A percentile compares a stretch with the other conserved stretches of the same genome.
These are phyloP conservation scores for Vitis amurensis DNA, from an alignment of 164 flowering plant species.

Conservation along the genomic window DNA sequence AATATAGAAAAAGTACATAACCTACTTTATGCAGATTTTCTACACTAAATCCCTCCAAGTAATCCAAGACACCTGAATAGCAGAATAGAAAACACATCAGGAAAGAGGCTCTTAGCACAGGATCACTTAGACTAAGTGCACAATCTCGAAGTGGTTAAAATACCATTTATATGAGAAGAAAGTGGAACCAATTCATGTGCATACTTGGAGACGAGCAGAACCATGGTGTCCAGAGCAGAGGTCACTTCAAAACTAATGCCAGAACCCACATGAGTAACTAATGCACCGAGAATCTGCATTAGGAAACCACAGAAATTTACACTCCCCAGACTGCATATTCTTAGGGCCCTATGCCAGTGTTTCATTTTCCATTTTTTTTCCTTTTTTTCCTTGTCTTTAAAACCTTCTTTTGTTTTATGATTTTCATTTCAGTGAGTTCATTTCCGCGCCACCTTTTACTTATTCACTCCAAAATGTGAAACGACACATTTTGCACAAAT, in stretches of 20 bases:
- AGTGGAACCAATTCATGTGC: constrained; percentile 57
- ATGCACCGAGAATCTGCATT: constrained; percentile 70
- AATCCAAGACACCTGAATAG: constrained; percentile 72
- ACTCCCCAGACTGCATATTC: too few species aligned
- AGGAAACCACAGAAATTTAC: neutral
- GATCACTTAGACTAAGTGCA: neutral
- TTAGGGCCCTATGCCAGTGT: too few species aligned
- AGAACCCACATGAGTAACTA: constrained; percentile 79
- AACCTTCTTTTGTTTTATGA: too few species aligned
- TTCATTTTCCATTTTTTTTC: too few species aligned
- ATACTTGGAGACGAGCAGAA: constrained; percentile 54
- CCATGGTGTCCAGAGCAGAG: constrained; percentile 73
- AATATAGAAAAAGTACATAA: constrained; percentile 4
- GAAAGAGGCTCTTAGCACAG: neutral
- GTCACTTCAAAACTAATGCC: constrained; percentile 64
- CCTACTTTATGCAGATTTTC: constrained; percentile 75
- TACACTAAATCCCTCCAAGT: constrained; percentile 68
- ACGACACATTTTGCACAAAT: too few species aligned
- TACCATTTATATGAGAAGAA: constrained; percentile 74
- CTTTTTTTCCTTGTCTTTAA: too few species aligned
- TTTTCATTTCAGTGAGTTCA: too few species aligned
- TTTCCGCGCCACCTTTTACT: too few species aligned
- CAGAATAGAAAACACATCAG: neutral
- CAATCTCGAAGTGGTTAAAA: neutral
- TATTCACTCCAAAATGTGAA: too few species aligned